Percentiles rank a stretch among this genome's conserved stretches.
These are phyloP conservation scores for Mallotus nudiflorus DNA, from an alignment of 345 rosid species.

Conservation along the genomic window DNA sequence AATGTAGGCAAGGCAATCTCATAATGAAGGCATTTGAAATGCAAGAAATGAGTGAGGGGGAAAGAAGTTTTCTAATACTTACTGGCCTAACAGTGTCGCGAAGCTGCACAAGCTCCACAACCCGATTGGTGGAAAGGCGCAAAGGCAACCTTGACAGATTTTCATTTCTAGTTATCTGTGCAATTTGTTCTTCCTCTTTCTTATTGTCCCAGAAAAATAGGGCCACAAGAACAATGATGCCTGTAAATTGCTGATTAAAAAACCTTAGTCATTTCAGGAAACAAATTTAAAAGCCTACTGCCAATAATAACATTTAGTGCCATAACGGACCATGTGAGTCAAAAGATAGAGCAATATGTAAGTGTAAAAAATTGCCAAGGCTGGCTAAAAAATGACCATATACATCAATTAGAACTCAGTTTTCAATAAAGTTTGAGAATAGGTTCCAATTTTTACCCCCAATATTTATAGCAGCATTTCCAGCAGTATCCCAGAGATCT, in stretches of 20 bases:
- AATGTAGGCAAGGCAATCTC: slow-evolving; percentile 7
- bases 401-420: neutral
- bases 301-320: slow-evolving; percentile 1
- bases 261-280: slow-evolving; percentile 56
- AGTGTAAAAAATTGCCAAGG: neutral
- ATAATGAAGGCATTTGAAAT: neutral
- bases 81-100: slow-evolving; percentile 93
- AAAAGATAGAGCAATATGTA: neutral
- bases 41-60: slow-evolving; percentile 1
- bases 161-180: slow-evolving; percentile 81
- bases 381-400: neutral
- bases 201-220: slow-evolving; percentile 88
- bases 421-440: neutral
- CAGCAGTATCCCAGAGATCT: slow-evolving; percentile 65
- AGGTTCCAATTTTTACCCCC: slow-evolving; percentile 58
- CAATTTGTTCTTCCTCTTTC: slow-evolving; percentile 95
- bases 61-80: slow-evolving; percentile 32
- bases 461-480: slow-evolving; percentile 79
- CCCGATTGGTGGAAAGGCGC: slow-evolving; percentile 85
- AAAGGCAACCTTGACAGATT: slow-evolving; percentile 90
- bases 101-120: slow-evolving; percentile 93
- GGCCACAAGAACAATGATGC: slow-evolving; percentile 73
- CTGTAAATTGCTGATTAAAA: slow-evolving; percentile 74
- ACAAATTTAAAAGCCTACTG: slow-evolving; percentile 16
- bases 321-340: neutral